Conservation (phyloP, 345 rosid genomes). For the Microcos paniculata region DNA sequence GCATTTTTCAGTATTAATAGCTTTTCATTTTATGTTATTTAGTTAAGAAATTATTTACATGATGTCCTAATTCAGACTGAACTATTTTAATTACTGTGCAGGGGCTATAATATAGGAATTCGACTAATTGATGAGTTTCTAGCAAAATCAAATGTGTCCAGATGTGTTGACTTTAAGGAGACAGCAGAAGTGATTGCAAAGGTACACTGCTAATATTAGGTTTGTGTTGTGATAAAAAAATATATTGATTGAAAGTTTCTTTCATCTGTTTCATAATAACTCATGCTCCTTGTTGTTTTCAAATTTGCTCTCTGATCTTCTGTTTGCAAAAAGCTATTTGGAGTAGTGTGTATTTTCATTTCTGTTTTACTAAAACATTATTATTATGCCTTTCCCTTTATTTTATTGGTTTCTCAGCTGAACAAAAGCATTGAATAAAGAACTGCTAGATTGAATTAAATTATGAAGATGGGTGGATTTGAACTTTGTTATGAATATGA, state of each 20-base stretch:
- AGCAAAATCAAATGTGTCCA: slow-evolving; percentile 83
- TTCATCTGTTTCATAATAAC: not conserved
- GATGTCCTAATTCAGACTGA: not conserved
- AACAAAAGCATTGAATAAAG: not conserved
- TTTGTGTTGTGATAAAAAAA: not conserved
- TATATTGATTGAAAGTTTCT: not conserved
- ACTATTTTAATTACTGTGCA: slow-evolving; percentile 28
- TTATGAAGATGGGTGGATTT: not conserved
- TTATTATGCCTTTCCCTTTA: not conserved
- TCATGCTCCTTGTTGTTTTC: not conserved
- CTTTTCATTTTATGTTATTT: not conserved
- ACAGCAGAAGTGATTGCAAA: slow-evolving; percentile 90
- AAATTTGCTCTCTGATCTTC: not conserved
- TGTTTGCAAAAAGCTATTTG: not conserved
- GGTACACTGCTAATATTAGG: slow-evolving; percentile 33
- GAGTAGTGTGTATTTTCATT: not conserved
- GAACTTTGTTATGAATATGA: not conserved
- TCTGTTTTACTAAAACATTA: not conserved
- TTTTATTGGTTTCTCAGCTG: not conserved
- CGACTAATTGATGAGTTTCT: slow-evolving; percentile 85
- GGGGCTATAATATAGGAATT: slow-evolving; percentile 93
- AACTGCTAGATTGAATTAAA: not conserved
- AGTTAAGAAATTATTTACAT: not conserved
- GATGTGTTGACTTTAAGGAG: slow-evolving; percentile 90
- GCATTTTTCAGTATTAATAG: not conserved